A percentile compares a stretch with the other conserved stretches of the same genome.
These are phyloP conservation scores for Mycena filopes DNA, from an alignment of 768 basidiomycete genomes.

Conservation along the genomic window DNA sequence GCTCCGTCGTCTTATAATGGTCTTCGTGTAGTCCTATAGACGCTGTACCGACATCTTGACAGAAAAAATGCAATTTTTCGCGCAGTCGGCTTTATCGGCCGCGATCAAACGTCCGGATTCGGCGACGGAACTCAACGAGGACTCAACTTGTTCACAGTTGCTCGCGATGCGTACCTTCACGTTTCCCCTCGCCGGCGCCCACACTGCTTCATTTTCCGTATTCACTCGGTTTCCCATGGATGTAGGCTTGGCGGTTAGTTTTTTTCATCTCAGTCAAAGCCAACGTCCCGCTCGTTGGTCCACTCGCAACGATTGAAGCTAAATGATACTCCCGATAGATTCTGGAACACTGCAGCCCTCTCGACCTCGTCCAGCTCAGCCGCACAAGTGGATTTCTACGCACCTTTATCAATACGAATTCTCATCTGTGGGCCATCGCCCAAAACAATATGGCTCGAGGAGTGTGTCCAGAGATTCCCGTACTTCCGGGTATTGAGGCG, in stretches of 20 bases:
- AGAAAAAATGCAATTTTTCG: no score
- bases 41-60: no score
- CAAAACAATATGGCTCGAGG: not conserved
- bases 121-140: no score
- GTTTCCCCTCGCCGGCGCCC: not conserved
- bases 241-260: not conserved
- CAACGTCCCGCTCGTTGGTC: no score
- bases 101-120: no score
- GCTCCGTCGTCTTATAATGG: no score
- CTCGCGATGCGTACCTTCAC: not conserved
- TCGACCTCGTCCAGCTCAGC: slow-evolving; percentile 9
- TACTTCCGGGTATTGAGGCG: not conserved
- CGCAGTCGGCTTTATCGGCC: no score
- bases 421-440: not conserved
- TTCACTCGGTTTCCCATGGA: not conserved
- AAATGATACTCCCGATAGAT: not conserved
- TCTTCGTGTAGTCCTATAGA: no score
- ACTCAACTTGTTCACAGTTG: not conserved
- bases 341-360: slow-evolving; percentile 9
- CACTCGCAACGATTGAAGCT: not conserved
- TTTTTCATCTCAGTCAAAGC: not conserved
- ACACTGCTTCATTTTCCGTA: not conserved
- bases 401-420: not conserved
- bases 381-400: not conserved
- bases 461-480: not conserved